Evolutionary conservation across 495 filamentous ascomycete genomes (phyloP).

Genomic region (Neurospora terricola): DNA sequence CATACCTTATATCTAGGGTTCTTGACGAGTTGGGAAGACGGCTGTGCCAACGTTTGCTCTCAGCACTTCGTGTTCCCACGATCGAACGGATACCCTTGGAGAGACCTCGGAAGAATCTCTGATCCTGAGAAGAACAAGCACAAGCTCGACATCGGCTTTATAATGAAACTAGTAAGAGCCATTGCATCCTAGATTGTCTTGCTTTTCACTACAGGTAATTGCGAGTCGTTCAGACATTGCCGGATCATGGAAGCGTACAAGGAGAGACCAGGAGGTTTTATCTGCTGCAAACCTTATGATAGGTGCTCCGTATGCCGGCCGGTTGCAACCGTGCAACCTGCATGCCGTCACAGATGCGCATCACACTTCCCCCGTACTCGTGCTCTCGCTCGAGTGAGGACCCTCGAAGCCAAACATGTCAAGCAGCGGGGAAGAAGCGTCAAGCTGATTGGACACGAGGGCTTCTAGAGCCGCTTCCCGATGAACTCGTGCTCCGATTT

Average conservation of each 20-base stretch:
- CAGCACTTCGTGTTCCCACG: not conserved
- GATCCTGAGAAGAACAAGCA: not conserved
- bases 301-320: not conserved
- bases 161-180: not conserved
- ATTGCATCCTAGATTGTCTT: not conserved
- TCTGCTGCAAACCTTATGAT: not conserved
- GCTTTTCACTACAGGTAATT: not conserved
- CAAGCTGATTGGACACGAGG: not conserved
- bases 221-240: not conserved
- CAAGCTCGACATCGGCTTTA: not conserved
- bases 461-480: not conserved
- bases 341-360: not conserved
- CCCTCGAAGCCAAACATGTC: not conserved
- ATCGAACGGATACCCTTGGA: not conserved
- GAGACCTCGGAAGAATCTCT: not conserved
- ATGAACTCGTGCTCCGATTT: not conserved
- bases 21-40: not conserved
- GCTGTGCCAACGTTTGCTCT: not conserved
- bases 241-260: not conserved
- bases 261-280: not conserved
- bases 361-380: not conserved
- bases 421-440: not conserved
- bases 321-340: not conserved
- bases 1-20: not conserved
- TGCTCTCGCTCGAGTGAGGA: not conserved